A percentile compares a stretch with the other conserved stretches of the same genome.
phyloP scores from a whole-genome alignment of 306 rosid genomes.

The Vigna mungo region DNA sequence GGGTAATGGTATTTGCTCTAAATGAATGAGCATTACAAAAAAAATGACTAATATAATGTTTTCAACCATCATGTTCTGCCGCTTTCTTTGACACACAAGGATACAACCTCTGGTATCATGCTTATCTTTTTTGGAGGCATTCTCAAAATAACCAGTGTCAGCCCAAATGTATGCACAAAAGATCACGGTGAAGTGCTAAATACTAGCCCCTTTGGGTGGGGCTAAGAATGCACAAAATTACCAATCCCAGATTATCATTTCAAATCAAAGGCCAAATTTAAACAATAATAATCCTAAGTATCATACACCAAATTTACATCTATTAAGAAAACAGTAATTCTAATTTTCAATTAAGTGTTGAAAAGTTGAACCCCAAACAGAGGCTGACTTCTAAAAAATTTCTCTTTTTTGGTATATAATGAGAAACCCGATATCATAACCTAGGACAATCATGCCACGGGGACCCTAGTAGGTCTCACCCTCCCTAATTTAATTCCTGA shows the following conservation, averaged over 20 bases:
- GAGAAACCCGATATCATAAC: background rate
- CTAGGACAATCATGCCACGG: background rate
- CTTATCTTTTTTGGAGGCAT: background rate
- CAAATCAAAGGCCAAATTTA: background rate
- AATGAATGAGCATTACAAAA: background rate
- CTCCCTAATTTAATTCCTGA: background rate
- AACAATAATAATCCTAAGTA: background rate
- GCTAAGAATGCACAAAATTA: background rate
- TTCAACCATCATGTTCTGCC: background rate
- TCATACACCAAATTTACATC: background rate
- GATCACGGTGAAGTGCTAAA: too few relatives aligned
- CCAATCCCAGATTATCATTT: background rate
- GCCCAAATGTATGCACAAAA: too few relatives aligned
- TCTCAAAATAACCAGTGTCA: too few relatives aligned
- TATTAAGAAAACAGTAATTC: background rate
- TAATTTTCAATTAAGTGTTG: background rate
- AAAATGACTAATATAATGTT: background rate
- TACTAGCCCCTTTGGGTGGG: background rate
- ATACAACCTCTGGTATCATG: background rate
- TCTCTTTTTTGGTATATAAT: too few relatives aligned
- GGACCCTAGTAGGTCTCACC: background rate
- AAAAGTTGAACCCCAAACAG: background rate
- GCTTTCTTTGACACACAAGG: background rate
- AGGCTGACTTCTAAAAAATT: background rate
- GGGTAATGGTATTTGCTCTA: background rate